Percentiles rank a stretch among this genome's conserved stretches.
Conservation (phyloP, 2,329 filamentous ascomycete genomes). For the Hypoxylon sp. region DNA sequence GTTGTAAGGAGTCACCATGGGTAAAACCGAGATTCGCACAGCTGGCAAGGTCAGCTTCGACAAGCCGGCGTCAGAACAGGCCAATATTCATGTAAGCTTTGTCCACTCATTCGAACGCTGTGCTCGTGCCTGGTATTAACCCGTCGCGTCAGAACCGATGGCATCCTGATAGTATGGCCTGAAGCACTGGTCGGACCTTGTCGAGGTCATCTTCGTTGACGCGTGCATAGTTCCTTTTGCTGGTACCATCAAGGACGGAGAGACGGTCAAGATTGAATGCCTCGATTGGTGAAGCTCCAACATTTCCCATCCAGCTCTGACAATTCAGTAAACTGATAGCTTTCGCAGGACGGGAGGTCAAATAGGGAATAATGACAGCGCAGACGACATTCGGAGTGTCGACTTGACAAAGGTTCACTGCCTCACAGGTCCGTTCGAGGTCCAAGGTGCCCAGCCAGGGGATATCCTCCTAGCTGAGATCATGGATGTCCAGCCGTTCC, state of each 20-base stretch:
- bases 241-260: slow-evolving; percentile 78
- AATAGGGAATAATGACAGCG: slow-evolving; percentile 86
- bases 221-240: slow-evolving; percentile 70
- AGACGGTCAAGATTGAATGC: slow-evolving; percentile 94
- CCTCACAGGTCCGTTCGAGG: slow-evolving; percentile 86
- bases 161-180: slow-evolving; percentile 83
- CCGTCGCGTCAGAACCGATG: slow-evolving; percentile 73
- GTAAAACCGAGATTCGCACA: slow-evolving; percentile 66
- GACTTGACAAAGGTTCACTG: slow-evolving; percentile 88
- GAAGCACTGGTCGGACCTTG: background rate
- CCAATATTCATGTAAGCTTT: slow-evolving; percentile 71
- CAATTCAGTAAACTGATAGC: slow-evolving; percentile 13
- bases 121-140: slow-evolving; percentile 9
- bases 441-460: slow-evolving; percentile 83
- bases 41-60: slow-evolving; percentile 77
- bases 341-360: slow-evolving; percentile 72
- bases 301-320: slow-evolving; percentile 37
- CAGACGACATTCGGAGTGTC: slow-evolving; percentile 86
- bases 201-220: slow-evolving; percentile 4
- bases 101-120: slow-evolving; percentile 23
- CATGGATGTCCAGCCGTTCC: slow-evolving; percentile 88
- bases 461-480: slow-evolving; percentile 89
- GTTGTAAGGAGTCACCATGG: slow-evolving; percentile 43
- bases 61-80: slow-evolving; percentile 74
- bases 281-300: slow-evolving; percentile 70